Evolutionary conservation across 2,329 filamentous ascomycete species (phyloP).

Genomic region (Fusarium foetens): DNA sequence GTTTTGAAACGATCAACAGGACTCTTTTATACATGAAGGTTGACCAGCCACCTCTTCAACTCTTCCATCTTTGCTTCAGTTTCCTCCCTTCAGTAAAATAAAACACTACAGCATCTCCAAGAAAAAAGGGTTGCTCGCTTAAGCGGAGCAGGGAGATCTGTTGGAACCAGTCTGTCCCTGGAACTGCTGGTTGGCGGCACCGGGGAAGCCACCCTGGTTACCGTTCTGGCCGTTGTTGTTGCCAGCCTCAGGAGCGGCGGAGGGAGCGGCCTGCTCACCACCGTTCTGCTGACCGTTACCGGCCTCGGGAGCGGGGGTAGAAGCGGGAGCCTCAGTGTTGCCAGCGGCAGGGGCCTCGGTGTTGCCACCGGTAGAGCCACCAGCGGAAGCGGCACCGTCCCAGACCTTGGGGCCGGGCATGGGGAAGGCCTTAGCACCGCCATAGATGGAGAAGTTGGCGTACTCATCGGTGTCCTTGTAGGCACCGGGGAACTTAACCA

Average conservation of each 20-base stretch:
- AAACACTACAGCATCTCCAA: background rate
- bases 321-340: background rate
- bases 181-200: constrained; percentile 3
- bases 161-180: constrained; percentile 1
- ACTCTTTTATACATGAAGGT: constrained; percentile 21
- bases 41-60: constrained; percentile 12
- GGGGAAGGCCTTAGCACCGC: constrained; percentile 17
- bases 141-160: constrained; percentile 15
- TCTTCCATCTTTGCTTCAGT: background rate
- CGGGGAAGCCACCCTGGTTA: constrained; percentile 3
- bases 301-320: background rate
- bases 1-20: constrained; percentile 23
- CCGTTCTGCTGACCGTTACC: background rate
- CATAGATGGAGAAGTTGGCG: constrained; percentile 28
- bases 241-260: background rate
- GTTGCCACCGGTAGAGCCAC: background rate
- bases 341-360: background rate
- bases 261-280: background rate
- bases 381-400: background rate
- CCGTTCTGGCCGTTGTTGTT: constrained; percentile 1
- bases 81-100: constrained; percentile 12
- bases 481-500: constrained; percentile 24
- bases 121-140: background rate
- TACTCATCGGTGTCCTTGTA: constrained; percentile 18
- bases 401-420: constrained; percentile 23